Conservation (phyloP, 768 basidiomycete species). For the Psilocybe azurescens region DNA sequence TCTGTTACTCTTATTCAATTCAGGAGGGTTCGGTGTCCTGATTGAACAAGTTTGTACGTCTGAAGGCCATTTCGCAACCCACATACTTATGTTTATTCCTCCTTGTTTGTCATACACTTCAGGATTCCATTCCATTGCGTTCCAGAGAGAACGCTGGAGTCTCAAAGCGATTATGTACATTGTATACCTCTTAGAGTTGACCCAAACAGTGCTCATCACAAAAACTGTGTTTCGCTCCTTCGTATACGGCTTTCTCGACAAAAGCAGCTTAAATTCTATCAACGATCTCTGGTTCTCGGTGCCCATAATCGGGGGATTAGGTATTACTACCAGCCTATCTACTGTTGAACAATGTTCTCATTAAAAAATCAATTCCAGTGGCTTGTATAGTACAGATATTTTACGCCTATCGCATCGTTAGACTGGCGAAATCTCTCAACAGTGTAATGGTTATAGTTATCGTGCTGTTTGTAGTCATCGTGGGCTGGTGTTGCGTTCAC, state of each 20-base stretch:
- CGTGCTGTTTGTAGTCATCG: neutral
- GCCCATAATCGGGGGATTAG: neutral
- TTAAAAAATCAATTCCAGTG: neutral
- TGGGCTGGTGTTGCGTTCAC: neutral
- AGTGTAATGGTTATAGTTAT: neutral
- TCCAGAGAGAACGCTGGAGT: neutral
- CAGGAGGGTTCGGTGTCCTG: neutral
- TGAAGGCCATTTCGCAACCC: neutral
- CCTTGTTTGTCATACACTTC: neutral
- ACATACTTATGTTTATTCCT: neutral
- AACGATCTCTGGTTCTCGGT: conserved; percentile 5
- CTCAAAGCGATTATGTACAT: conserved; percentile 1
- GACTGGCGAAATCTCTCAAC: neutral
- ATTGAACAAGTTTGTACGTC: neutral
- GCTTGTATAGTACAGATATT: neutral
- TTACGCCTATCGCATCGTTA: neutral
- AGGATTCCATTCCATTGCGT: conserved; percentile 5
- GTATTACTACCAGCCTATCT: neutral
- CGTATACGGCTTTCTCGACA: neutral
- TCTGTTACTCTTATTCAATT: neutral
- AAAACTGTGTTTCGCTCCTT: conserved; percentile 3
- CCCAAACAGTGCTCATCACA: conserved; percentile 1
- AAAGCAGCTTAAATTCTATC: neutral
- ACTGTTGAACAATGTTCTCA: neutral
- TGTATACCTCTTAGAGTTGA: neutral